Evolutionary conservation across 2,329 filamentous ascomycete species (phyloP), one percentile per base, ranked within the genome.

Genomic region (Pseudohalonectria lignicola): DNA sequence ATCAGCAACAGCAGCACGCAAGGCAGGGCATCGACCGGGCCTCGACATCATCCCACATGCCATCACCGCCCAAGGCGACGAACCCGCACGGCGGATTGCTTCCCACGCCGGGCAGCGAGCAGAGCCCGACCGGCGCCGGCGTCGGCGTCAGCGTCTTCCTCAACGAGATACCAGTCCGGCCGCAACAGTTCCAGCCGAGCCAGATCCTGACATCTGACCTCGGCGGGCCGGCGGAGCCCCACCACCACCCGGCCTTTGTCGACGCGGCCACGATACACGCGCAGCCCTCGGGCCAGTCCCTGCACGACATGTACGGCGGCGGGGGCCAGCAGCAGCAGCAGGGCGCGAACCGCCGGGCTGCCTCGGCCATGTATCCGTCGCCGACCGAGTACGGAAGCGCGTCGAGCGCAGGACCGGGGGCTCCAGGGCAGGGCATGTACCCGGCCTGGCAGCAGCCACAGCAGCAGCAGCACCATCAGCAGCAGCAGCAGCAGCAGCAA

Each of bases 401-500:
- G 61, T 53, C 26, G 10, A 31, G 26, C 16, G 18, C 35, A 9
- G 17, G 35, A 7, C 15, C 17, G 11, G 20, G 17, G 3, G 55
- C 66, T 4, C 52, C 61, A 6, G 49, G 51, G 13, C 53, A 56
- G 10, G 49, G 51, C 13, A 49, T 71, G 34, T 71, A 71, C 46
- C 44, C 54, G 6, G 49, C 57, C 9, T 72, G 67, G 69, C 65
- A 64, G 43, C 53, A 62, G 17, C 53, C n/a, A n/a, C n/a, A n/a
- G n/a, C n/a, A n/a, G n/a, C n/a, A n/a, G n/a, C n/a, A n/a, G n/a
- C n/a, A n/a, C n/a, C n/a, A n/a, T 53, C 12, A 65, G 67, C 3
- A 56, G 13, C 19, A 18, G 30, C 17, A 8, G 9, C 30, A 31
- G 16, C 16, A 15, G 30, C 30, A 31, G 30, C 30, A 31, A 10